These are phyloP conservation scores for Chondrostereum purpureum DNA, from an alignment of 1,284 basidiomycete genomes.

Conservation along the genomic window DNA sequence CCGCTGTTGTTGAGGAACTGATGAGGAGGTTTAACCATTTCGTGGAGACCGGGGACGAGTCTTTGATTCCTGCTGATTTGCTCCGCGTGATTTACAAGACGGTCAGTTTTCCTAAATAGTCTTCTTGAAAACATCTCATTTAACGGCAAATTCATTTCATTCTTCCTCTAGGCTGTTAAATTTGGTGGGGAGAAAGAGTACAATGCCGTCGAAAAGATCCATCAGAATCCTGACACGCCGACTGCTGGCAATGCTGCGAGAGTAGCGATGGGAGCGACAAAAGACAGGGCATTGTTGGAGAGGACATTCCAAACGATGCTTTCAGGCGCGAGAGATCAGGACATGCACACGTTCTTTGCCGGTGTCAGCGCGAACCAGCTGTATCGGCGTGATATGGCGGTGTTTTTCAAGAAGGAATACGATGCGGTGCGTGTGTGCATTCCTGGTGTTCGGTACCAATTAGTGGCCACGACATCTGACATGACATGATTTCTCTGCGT, in stretches of 20 bases:
- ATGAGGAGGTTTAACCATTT: conserved; percentile 70
- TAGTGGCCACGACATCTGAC: background rate
- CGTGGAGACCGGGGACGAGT: conserved; percentile 70
- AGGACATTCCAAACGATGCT: conserved; percentile 56
- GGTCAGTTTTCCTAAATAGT: conserved; percentile 36
- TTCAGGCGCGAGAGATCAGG: conserved; percentile 56
- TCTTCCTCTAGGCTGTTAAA: conserved; percentile 46
- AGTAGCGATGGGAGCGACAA: conserved; percentile 46
- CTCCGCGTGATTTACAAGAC: conserved; percentile 45
- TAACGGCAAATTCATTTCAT: conserved; percentile 13
- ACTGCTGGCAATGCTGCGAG: conserved; percentile 64
- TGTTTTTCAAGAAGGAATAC: conserved; percentile 49
- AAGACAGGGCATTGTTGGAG: conserved; percentile 42
- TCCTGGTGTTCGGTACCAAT: too few relatives aligned
- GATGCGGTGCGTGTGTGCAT: conserved; percentile 48
- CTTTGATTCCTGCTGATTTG: conserved; percentile 75
- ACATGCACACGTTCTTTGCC: conserved; percentile 51
- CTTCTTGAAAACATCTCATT: conserved; percentile 3
- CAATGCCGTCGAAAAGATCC: conserved; percentile 65
- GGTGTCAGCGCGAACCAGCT: conserved; percentile 38
- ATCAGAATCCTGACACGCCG: conserved; percentile 71
- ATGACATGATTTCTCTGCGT: too few relatives aligned
- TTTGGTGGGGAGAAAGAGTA: conserved; percentile 78
- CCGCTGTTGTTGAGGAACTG: conserved; percentile 71
- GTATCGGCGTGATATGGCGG: conserved; percentile 32